Percentiles rank a stretch among this genome's conserved stretches.
Conservation (phyloP, 164 flowering plant species). For the Nymphaea thermarum region DNA sequence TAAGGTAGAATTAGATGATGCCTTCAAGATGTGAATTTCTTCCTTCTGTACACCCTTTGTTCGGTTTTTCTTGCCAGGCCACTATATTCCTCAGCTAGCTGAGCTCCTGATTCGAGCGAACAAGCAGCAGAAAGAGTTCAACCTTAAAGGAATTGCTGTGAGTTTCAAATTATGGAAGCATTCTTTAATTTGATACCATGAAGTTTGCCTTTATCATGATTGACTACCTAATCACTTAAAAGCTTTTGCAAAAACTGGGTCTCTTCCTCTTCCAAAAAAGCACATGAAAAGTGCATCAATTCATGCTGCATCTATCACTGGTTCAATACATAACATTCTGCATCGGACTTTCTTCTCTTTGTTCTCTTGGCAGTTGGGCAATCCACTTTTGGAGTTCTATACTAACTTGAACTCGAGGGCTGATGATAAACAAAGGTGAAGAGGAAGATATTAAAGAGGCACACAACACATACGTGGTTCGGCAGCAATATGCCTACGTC, state of each 20-base stretch:
- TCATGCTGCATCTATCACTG: not conserved
- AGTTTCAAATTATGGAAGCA: slow-evolving; percentile 13
- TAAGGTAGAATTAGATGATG: too few species aligned
- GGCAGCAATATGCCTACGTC: too few species aligned
- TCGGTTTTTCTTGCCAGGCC: slow-evolving; percentile 32
- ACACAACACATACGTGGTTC: too few species aligned
- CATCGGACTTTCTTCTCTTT: not conserved
- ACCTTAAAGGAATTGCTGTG: slow-evolving; percentile 90
- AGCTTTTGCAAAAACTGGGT: not conserved
- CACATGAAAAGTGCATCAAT: not conserved
- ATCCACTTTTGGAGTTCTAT: slow-evolving; percentile 61
- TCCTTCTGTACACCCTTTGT: not conserved
- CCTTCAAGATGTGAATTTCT: too few species aligned
- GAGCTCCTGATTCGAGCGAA: slow-evolving; percentile 62
- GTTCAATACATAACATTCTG: not conserved
- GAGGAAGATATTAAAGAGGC: too few species aligned
- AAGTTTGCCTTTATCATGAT: too few species aligned
- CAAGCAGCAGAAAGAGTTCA: slow-evolving; percentile 50
- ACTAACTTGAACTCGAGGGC: slow-evolving; percentile 71
- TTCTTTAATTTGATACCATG: not conserved
- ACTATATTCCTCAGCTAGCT: slow-evolving; percentile 84
- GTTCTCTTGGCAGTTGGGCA: slow-evolving; percentile 42
- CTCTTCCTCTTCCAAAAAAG: not conserved
- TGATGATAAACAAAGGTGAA: too few species aligned
- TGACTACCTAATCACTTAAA: not conserved